A percentile compares a stretch with the other conserved stretches of the same genome.
Evolutionary conservation across 208 protist species (phyloP).

Genomic region (Tritrichomonas foetus): DNA sequence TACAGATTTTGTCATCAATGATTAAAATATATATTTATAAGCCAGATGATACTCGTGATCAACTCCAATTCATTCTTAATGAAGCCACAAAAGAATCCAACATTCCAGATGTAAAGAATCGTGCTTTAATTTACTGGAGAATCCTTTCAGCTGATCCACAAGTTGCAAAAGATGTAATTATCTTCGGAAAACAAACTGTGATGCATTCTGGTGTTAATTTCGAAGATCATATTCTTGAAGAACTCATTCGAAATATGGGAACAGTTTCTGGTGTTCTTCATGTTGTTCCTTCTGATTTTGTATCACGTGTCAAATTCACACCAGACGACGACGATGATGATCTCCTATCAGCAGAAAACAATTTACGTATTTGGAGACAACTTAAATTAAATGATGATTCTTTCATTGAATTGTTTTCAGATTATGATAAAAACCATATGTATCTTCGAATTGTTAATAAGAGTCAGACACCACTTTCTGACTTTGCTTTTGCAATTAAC

Average conservation of each 20-base stretch:
- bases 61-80: slow-evolving; percentile 15
- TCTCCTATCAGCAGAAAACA: too few species aligned
- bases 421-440: background rate
- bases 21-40: slow-evolving; percentile 16
- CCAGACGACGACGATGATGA: background rate
- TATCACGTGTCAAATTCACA: background rate
- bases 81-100: slow-evolving; percentile 25
- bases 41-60: background rate
- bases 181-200: background rate
- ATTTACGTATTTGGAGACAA: background rate
- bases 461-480: background rate
- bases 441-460: slow-evolving; percentile 33
- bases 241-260: slow-evolving; percentile 25
- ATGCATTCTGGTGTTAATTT: background rate
- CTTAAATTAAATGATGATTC: background rate
- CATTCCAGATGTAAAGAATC: background rate
- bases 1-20: background rate
- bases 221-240: background rate
- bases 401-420: background rate
- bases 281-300: background rate
- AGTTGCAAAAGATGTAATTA: background rate
- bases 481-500: background rate
- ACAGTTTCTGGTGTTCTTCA: slow-evolving; percentile 16
- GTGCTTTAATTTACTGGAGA: slow-evolving; percentile 36
- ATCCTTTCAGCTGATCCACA: background rate